These are phyloP conservation scores for Coemansia sp. DNA, from an alignment of 192 early-diverging fungal species.

Conservation along the genomic window DNA sequence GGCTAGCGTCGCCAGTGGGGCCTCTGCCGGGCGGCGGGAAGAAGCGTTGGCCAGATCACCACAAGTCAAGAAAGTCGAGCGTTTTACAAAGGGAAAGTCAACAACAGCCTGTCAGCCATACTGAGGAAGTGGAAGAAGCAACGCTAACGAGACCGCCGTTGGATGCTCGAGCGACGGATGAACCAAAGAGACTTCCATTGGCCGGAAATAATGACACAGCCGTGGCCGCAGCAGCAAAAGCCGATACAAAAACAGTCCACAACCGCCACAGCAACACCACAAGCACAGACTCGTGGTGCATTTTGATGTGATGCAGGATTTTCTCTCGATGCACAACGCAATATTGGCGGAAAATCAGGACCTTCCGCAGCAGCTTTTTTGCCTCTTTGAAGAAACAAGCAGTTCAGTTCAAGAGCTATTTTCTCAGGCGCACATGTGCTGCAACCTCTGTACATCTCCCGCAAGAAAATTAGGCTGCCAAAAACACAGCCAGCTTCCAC, in stretches of 20 bases:
- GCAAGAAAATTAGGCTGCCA: neutral
- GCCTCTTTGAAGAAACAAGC: neutral
- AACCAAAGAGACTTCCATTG: neutral
- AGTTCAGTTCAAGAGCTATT: no score
- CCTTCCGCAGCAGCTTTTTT: neutral
- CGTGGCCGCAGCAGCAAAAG: slow-evolving; percentile 6
- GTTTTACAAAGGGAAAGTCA: no score
- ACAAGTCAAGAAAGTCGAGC: neutral
- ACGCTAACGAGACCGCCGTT: neutral
- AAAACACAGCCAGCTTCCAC: neutral
- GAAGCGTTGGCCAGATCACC: slow-evolving; percentile 1
- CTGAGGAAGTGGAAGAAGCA: no score
- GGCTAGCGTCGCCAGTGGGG: slow-evolving; percentile 18
- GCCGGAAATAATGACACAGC: no score
- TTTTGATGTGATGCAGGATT: neutral
- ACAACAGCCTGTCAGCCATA: no score
- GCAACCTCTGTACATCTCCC: no score
- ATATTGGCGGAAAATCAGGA: neutral
- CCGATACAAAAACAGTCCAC: neutral
- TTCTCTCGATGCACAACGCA: neutral
- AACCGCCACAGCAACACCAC: slow-evolving; percentile 1
- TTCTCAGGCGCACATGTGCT: no score
- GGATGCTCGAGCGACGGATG: neutral
- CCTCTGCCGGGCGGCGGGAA: slow-evolving; percentile 7
- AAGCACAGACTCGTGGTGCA: neutral